Evolutionary conservation across 1,139 yeast genomes (phyloP).

Genomic region (Arxiozyma slooffiae): DNA sequence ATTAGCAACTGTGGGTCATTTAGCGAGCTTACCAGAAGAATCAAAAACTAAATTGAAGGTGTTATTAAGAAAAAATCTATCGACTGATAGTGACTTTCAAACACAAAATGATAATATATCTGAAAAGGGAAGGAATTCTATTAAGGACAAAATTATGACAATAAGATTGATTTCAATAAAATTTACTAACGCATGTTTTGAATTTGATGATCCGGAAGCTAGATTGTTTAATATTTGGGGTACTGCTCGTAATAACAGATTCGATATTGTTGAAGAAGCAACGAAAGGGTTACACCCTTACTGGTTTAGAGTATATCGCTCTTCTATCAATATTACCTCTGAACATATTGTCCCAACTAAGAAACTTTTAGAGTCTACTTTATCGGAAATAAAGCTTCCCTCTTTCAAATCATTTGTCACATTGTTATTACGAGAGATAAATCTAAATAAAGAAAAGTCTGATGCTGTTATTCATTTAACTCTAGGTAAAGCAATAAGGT

Average conservation of each 20-base stretch:
- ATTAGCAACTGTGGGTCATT: constrained; percentile 46
- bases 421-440: constrained; percentile 29
- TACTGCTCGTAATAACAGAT: constrained; percentile 44
- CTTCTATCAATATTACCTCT: constrained; percentile 35
- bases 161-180: constrained; percentile 58
- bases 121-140: constrained; percentile 15
- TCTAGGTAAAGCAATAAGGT: constrained; percentile 38
- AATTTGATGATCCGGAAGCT: constrained; percentile 61
- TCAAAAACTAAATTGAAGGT: constrained; percentile 39
- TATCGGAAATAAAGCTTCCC: constrained; percentile 38
- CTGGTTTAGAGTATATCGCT: constrained; percentile 37
- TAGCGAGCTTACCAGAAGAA: constrained; percentile 35
- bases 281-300: constrained; percentile 75
- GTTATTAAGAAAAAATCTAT: constrained; percentile 37
- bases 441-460: constrained; percentile 14
- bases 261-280: constrained; percentile 76
- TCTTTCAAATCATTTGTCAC: constrained; percentile 32
- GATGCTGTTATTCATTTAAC: constrained; percentile 30
- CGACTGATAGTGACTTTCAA: constrained; percentile 22
- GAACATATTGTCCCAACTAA: constrained; percentile 31
- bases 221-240: constrained; percentile 63
- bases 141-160: constrained; percentile 30
- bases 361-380: constrained; percentile 36
- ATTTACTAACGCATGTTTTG: constrained; percentile 53
- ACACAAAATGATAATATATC: constrained; percentile 18